These are phyloP conservation scores for Bruguiera hainesii DNA, from an alignment of 441 rosid genomes.

Conservation along the genomic window DNA sequence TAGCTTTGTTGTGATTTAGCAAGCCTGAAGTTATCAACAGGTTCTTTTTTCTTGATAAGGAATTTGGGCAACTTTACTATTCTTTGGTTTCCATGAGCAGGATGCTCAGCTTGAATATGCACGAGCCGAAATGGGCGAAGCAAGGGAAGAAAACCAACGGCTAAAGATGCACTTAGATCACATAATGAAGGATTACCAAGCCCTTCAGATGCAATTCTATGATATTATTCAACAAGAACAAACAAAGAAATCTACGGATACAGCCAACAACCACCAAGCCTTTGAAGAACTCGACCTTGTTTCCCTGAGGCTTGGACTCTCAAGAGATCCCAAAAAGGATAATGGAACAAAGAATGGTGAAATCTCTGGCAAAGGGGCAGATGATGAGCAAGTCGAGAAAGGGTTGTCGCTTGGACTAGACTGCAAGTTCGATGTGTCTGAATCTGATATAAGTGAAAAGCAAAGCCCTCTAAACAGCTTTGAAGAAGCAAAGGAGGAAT, in stretches of 20 bases:
- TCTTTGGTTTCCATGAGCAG: slow-evolving; percentile 18
- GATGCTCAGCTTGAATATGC: slow-evolving; percentile 52
- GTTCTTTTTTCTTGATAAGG: not conserved
- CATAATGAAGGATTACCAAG: slow-evolving; percentile 53
- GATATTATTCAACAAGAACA: slow-evolving; percentile 40
- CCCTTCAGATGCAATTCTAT: slow-evolving; percentile 53
- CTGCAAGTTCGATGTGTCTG: slow-evolving; percentile 41
- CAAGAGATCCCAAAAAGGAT: slow-evolving; percentile 31
- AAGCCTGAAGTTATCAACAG: not conserved
- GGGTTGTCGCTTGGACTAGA: slow-evolving; percentile 50
- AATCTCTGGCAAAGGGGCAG: slow-evolving; percentile 17
- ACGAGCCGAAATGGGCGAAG: slow-evolving; percentile 69
- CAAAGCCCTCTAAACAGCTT: slow-evolving; percentile 34
- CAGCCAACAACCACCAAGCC: slow-evolving; percentile 13
- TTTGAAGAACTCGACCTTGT: slow-evolving; percentile 48
- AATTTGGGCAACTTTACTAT: not conserved
- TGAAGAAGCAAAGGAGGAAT: slow-evolving; percentile 40
- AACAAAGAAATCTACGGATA: slow-evolving; percentile 20
- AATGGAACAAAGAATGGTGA: slow-evolving; percentile 22
- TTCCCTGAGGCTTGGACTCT: slow-evolving; percentile 66
- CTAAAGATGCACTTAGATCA: slow-evolving; percentile 50
- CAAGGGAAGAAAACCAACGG: slow-evolving; percentile 67
- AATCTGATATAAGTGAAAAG: slow-evolving; percentile 27
- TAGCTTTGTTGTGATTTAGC: not conserved
- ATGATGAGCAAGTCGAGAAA: slow-evolving; percentile 20